A percentile compares a stretch with the other conserved stretches of the same genome.
Conservation (phyloP, 495 filamentous ascomycete species). For the Aspergillus cristatus region DNA sequence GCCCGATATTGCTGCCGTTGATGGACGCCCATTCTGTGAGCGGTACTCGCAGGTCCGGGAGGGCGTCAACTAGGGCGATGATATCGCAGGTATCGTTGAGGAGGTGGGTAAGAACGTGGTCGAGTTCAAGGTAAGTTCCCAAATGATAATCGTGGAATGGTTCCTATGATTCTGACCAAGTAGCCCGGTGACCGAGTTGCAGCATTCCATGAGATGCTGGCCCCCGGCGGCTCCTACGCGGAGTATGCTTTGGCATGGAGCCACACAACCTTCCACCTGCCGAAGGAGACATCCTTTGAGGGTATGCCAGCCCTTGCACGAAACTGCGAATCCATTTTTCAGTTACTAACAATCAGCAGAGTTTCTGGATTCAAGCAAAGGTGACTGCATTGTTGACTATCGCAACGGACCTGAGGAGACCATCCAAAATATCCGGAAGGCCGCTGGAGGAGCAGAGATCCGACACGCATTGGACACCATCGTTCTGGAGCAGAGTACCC, state of each 20-base stretch:
- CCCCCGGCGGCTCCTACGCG: conserved; percentile 51
- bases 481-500: conserved; percentile 39
- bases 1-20: conserved; percentile 14
- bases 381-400: conserved; percentile 63
- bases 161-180: neutral
- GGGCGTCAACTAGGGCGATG: conserved; percentile 53
- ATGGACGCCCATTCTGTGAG: conserved; percentile 7
- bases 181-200: conserved; percentile 58
- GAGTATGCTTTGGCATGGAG: conserved; percentile 59
- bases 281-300: conserved; percentile 53
- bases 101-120: conserved; percentile 49
- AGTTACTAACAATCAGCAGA: too few relatives aligned
- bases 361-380: conserved; percentile 52
- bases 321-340: too few relatives aligned
- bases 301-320: too few relatives aligned
- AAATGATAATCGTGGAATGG: neutral
- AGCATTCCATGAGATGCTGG: conserved; percentile 57
- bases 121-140: conserved; percentile 40
- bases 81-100: conserved; percentile 60
- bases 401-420: conserved; percentile 25
- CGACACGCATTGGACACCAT: conserved; percentile 54
- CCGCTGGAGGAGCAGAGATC: conserved; percentile 9
- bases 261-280: conserved; percentile 62
- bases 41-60: neutral
- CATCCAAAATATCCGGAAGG: conserved; percentile 11